These are phyloP conservation scores for Flaveria bidentis DNA, from an alignment of 129 eudicot species.

Conservation along the genomic window DNA sequence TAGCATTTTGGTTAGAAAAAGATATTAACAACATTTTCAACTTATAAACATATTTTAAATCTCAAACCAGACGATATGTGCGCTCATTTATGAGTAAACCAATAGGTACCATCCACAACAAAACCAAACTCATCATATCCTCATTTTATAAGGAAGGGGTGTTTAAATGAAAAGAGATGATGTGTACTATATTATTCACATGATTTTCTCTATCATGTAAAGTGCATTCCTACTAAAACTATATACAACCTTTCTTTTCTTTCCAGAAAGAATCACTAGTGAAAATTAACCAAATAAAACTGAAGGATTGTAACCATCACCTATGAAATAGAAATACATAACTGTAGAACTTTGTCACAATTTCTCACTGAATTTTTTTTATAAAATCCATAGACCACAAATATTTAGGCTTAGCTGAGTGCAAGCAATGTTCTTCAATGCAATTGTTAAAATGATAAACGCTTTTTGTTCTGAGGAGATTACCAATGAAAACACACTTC, in stretches of 20 bases:
- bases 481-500: too few relatives aligned
- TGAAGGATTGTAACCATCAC: neutral
- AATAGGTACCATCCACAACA: neutral
- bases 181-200: too few relatives aligned
- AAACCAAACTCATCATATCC: neutral
- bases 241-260: neutral
- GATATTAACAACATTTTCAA: neutral
- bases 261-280: neutral
- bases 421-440: too few relatives aligned
- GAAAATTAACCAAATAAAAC: neutral
- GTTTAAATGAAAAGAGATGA: neutral
- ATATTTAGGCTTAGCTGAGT: neutral
- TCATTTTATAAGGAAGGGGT: neutral
- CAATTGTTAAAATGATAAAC: neutral
- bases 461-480: too few relatives aligned
- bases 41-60: neutral
- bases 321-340: neutral
- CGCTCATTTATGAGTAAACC: slow-evolving; percentile 3
- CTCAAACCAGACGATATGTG: neutral
- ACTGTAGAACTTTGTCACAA: neutral
- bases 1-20: neutral
- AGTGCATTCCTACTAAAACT: neutral
- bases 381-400: neutral
- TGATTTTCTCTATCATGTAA: neutral
- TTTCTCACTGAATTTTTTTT: neutral